phyloP scores from a whole-genome alignment of 1,139 yeast species.

The Pichia cactophila region DNA sequence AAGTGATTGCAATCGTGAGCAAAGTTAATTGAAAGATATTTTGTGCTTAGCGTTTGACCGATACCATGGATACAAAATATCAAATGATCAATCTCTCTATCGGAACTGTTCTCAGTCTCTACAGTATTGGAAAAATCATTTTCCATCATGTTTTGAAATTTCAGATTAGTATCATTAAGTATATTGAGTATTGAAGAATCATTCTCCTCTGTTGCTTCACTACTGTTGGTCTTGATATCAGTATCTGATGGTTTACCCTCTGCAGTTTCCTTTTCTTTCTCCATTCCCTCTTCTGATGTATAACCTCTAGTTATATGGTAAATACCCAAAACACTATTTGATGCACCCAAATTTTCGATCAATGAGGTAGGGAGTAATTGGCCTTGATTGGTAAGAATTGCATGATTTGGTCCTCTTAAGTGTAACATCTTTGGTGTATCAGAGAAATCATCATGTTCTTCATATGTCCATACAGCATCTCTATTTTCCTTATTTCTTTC shows the following conservation, averaged over 20 bases:
- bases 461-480: slow-evolving; percentile 22
- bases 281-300: slow-evolving; percentile 4
- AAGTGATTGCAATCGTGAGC: slow-evolving; percentile 75
- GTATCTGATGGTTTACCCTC: background rate
- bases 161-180: slow-evolving; percentile 16
- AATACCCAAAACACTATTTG: slow-evolving; percentile 24
- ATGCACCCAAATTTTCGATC: slow-evolving; percentile 18
- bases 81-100: slow-evolving; percentile 66
- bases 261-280: slow-evolving; percentile 8
- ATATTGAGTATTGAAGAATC: background rate
- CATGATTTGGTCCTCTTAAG: slow-evolving; percentile 30
- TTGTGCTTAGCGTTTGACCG: slow-evolving; percentile 80
- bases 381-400: slow-evolving; percentile 29
- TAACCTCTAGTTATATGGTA: slow-evolving; percentile 28
- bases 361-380: slow-evolving; percentile 20
- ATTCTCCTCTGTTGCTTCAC: background rate
- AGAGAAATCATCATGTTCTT: slow-evolving; percentile 19
- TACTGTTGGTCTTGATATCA: background rate
- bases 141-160: slow-evolving; percentile 41
- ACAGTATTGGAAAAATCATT: slow-evolving; percentile 41
- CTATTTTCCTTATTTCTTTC: slow-evolving; percentile 14
- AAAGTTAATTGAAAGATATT: slow-evolving; percentile 76
- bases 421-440: slow-evolving; percentile 28
- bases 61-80: slow-evolving; percentile 88
- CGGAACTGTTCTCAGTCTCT: slow-evolving; percentile 27